Percentiles rank a stretch among this genome's conserved stretches.
Conservation (phyloP, 176 grass and related monocot genomes). For the Triticum turgidum region DNA sequence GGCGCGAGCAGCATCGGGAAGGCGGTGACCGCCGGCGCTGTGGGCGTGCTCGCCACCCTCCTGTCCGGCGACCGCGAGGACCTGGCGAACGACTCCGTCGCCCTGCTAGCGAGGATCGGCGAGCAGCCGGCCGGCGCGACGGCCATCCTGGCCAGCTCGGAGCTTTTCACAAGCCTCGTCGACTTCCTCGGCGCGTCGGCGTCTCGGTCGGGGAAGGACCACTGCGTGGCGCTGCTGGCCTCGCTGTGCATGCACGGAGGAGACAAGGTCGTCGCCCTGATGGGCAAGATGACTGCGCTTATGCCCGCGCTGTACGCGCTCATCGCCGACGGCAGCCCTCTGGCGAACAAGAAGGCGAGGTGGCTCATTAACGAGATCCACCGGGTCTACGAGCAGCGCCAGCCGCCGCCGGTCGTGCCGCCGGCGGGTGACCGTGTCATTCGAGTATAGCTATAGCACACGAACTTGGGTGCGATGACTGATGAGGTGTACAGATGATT, state of each 20-base stretch:
- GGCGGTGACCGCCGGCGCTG: constrained; percentile 49
- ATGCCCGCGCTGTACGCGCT: constrained; percentile 72
- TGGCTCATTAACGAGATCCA: constrained; percentile 77
- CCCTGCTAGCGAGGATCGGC: constrained; percentile 55
- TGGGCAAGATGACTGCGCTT: constrained; percentile 58
- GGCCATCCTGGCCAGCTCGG: constrained; percentile 37
- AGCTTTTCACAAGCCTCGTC: constrained; percentile 42
- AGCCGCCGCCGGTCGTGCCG: not conserved
- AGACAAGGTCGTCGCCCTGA: constrained; percentile 33
- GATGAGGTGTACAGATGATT: too few species aligned
- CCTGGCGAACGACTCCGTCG: constrained; percentile 48
- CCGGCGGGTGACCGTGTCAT: constrained; percentile 32
- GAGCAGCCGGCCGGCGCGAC: constrained; percentile 46
- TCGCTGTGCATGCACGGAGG: constrained; percentile 40
- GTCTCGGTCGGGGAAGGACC: constrained; percentile 55
- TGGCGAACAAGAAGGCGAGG: constrained; percentile 50
- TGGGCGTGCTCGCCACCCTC: constrained; percentile 47
- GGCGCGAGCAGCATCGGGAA: constrained; percentile 21
- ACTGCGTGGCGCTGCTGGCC: constrained; percentile 56
- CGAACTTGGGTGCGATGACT: not conserved
- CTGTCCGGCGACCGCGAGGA: constrained; percentile 38
- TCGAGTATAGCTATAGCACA: constrained; percentile 49
- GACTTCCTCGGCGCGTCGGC: constrained; percentile 48
- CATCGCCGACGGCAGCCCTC: constrained; percentile 43
- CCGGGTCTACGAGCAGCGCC: constrained; percentile 38